Percentiles rank a stretch among this genome's conserved stretches.
These are phyloP conservation scores for Eremomyces bilateralis DNA, from an alignment of 495 filamentous ascomycete species.

Conservation along the genomic window DNA sequence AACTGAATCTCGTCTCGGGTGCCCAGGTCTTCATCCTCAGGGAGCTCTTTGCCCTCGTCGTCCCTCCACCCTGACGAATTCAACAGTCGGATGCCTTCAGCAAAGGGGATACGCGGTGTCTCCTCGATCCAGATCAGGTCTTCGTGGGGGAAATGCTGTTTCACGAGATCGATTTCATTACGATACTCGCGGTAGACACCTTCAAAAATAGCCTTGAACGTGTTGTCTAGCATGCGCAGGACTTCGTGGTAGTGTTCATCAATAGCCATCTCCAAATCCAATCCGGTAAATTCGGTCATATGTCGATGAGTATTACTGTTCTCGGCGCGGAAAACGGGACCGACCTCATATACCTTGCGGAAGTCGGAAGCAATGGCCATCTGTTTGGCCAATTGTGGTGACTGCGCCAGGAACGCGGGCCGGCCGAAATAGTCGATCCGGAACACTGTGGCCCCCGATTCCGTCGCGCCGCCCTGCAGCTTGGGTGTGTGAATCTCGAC, in stretches of 20 bases:
- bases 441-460: slow-evolving; percentile 89
- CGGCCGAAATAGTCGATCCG: slow-evolving; percentile 76
- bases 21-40: slow-evolving; percentile 52
- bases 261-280: slow-evolving; percentile 96
- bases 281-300: slow-evolving; percentile 91
- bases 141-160: slow-evolving; percentile 41
- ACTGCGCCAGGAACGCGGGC: slow-evolving; percentile 73
- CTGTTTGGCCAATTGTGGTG: slow-evolving; percentile 91
- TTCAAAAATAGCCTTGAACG: slow-evolving; percentile 76
- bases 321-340: slow-evolving; percentile 87
- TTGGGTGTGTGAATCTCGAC: slow-evolving; percentile 79
- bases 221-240: slow-evolving; percentile 52
- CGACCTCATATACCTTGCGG: slow-evolving; percentile 73
- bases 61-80: slow-evolving; percentile 60
- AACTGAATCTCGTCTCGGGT: slow-evolving; percentile 78
- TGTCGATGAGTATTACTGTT: slow-evolving; percentile 92
- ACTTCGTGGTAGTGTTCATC: slow-evolving; percentile 77
- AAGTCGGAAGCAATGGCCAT: slow-evolving; percentile 86
- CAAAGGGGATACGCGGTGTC: slow-evolving; percentile 63
- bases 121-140: slow-evolving; percentile 59
- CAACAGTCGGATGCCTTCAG: slow-evolving; percentile 57
- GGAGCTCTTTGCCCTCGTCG: slow-evolving; percentile 48
- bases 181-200: slow-evolving; percentile 28
- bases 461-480: slow-evolving; percentile 73
- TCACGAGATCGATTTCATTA: slow-evolving; percentile 22